Evolutionary conservation across 768 basidiomycete genomes (phyloP).

Genomic region (Suillus decipiens): DNA sequence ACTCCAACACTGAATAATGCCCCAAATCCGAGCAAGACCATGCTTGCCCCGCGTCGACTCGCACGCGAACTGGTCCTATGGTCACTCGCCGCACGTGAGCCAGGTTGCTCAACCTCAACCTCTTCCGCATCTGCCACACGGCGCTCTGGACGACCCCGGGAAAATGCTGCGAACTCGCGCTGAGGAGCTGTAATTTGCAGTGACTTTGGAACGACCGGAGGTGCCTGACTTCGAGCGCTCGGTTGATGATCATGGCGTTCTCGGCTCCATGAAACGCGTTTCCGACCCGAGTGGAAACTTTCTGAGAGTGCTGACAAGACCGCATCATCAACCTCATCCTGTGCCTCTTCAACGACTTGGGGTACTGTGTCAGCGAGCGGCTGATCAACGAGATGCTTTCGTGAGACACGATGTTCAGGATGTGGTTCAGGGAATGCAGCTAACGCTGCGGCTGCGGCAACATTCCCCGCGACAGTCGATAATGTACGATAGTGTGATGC

Average conservation of each 20-base stretch:
- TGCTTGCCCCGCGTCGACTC: constrained; percentile 68
- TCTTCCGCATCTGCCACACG: constrained; percentile 37
- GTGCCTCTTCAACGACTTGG: constrained; percentile 25
- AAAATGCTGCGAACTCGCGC: constrained; percentile 25
- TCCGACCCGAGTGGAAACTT: constrained; percentile 78
- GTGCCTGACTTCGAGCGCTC: constrained; percentile 39
- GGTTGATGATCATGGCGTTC: constrained; percentile 40
- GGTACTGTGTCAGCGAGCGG: constrained; percentile 24
- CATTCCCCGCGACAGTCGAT: constrained; percentile 68
- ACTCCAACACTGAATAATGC: constrained; percentile 70
- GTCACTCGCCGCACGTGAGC: constrained; percentile 10
- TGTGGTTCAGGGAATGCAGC: constrained; percentile 61
- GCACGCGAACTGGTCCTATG: constrained; percentile 54
- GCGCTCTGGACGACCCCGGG: constrained; percentile 48
- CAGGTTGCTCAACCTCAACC: constrained; percentile 23
- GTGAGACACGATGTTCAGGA: constrained; percentile 35
- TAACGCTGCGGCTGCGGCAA: constrained; percentile 70
- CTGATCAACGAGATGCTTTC: constrained; percentile 29
- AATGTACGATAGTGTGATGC: constrained; percentile 68
- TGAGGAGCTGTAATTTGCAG: constrained; percentile 34
- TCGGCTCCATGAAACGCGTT: constrained; percentile 69
- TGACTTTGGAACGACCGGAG: constrained; percentile 37
- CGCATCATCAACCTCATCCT: constrained; percentile 52
- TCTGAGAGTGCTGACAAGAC: constrained; percentile 62
- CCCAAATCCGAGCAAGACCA: constrained; percentile 82